These are phyloP conservation scores for Phytophthora sojae DNA, from an alignment of 352 stramenopile species.

Conservation along the genomic window DNA sequence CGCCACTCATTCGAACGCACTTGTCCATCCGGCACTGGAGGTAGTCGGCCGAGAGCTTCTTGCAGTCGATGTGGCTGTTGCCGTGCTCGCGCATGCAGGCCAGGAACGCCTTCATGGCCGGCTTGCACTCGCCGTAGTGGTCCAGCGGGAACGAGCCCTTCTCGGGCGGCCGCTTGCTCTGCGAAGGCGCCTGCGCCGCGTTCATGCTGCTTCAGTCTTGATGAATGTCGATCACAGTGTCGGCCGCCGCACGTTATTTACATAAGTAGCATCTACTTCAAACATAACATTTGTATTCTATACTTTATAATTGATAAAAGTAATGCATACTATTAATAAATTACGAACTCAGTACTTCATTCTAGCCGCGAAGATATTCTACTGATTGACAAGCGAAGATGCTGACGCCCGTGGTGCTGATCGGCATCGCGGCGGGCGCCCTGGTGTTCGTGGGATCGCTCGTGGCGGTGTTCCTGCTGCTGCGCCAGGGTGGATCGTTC, in stretches of 20 bases:
- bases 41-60: conserved; percentile 88
- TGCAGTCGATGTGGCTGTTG: conserved; percentile 91
- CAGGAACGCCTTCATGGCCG: conserved; percentile 90
- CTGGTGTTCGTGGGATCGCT: conserved; percentile 88
- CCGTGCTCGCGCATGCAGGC: conserved; percentile 83
- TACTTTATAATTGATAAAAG: neutral
- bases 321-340: neutral
- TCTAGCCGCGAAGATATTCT: neutral
- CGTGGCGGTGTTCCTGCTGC: conserved; percentile 83
- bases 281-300: neutral
- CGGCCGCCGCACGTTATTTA: neutral
- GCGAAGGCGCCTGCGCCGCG: conserved; percentile 71
- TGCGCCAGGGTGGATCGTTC: conserved; percentile 87
- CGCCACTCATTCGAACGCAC: conserved; percentile 10
- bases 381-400: conserved; percentile 32
- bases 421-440: conserved; percentile 83
- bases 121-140: conserved; percentile 92
- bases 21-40: conserved; percentile 92
- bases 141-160: conserved; percentile 93
- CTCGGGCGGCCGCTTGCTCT: conserved; percentile 84
- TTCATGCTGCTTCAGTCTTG: conserved; percentile 64
- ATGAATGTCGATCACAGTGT: neutral
- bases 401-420: conserved; percentile 61
- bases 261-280: neutral
- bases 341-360: neutral